phyloP scores from a whole-genome alignment of 2,329 filamentous ascomycete genomes.

The Westerdykella ornata region DNA sequence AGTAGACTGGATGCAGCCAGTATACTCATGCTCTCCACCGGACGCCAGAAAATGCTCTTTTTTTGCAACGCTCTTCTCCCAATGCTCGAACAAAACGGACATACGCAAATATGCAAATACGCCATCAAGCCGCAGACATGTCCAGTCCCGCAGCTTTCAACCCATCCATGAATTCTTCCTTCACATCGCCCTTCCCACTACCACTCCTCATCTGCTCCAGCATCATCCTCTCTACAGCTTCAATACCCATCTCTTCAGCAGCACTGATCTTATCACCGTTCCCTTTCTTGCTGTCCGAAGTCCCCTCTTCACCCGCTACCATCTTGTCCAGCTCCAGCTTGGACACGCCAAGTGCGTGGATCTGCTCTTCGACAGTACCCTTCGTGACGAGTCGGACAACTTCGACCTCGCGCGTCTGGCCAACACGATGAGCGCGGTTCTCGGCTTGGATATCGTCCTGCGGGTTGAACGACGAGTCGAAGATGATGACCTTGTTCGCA shows the following conservation, averaged over 20 bases:
- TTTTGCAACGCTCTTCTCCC: not conserved
- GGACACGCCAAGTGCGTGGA: conserved; percentile 82
- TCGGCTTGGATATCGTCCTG: conserved; percentile 98
- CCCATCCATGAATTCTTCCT: conserved; percentile 38
- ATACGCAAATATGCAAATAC: not conserved
- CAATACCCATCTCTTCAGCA: conserved; percentile 27
- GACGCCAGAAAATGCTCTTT: too few species aligned
- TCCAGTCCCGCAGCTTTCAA: conserved; percentile 40
- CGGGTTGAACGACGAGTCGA: conserved; percentile 94
- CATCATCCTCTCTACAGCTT: conserved; percentile 39
- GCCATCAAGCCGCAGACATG: conserved; percentile 19
- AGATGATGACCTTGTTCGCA: conserved; percentile 96
- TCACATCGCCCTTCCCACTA: conserved; percentile 27
- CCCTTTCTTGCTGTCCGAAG: conserved; percentile 23
- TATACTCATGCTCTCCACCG: too few species aligned
- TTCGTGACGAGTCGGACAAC: conserved; percentile 76
- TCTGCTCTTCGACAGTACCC: conserved; percentile 85
- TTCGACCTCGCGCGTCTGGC: conserved; percentile 84
- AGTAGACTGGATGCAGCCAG: not conserved
- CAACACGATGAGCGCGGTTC: conserved; percentile 91
- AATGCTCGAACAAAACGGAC: not conserved
- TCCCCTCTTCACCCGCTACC: conserved; percentile 56
- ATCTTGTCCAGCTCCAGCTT: conserved; percentile 83
- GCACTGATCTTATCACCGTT: conserved; percentile 29
- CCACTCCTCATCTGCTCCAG: conserved; percentile 23